Percentiles rank a stretch among this genome's conserved stretches.
Evolutionary conservation across 1,284 basidiomycete genomes (phyloP).

Genomic region (Leccinum proximum): DNA sequence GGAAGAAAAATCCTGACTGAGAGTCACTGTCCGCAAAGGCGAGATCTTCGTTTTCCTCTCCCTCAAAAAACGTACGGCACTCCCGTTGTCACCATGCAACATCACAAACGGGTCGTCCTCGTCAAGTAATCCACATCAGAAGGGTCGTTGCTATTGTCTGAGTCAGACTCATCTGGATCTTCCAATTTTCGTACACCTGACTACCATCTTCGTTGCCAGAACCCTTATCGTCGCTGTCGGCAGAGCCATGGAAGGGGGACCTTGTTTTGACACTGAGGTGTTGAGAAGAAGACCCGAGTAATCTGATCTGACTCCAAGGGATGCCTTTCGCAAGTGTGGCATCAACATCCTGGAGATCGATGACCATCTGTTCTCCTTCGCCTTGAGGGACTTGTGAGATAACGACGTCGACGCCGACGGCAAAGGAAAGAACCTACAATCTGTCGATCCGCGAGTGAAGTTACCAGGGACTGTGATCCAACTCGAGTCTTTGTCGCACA

Average conservation of each 20-base stretch:
- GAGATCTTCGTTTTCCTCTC: constrained; percentile 40
- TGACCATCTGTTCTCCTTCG: constrained; percentile 95
- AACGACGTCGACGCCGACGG: neutral
- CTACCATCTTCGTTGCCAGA: constrained; percentile 5
- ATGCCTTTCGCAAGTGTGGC: constrained; percentile 86
- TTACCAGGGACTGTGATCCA: constrained; percentile 97
- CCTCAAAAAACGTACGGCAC: constrained; percentile 39
- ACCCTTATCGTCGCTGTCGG: constrained; percentile 29
- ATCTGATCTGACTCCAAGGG: constrained; percentile 77
- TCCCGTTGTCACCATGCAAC: constrained; percentile 39
- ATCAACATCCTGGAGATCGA: constrained; percentile 89
- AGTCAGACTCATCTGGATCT: constrained; percentile 22
- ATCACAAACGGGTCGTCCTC: constrained; percentile 20
- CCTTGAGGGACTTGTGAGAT: constrained; percentile 53
- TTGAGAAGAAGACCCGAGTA: constrained; percentile 80
- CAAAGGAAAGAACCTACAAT: constrained; percentile 40
- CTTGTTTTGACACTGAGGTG: constrained; percentile 38
- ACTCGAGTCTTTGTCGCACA: constrained; percentile 98
- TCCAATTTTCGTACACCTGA: constrained; percentile 24
- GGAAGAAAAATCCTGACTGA: constrained; percentile 73
- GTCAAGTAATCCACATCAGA: constrained; percentile 18
- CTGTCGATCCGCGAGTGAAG: constrained; percentile 73
- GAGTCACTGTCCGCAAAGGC: constrained; percentile 84
- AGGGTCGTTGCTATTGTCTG: neutral
- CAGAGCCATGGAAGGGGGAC: constrained; percentile 21